Conservation (phyloP, 2,329 filamentous ascomycete species). For the Balansia obtecta region DNA sequence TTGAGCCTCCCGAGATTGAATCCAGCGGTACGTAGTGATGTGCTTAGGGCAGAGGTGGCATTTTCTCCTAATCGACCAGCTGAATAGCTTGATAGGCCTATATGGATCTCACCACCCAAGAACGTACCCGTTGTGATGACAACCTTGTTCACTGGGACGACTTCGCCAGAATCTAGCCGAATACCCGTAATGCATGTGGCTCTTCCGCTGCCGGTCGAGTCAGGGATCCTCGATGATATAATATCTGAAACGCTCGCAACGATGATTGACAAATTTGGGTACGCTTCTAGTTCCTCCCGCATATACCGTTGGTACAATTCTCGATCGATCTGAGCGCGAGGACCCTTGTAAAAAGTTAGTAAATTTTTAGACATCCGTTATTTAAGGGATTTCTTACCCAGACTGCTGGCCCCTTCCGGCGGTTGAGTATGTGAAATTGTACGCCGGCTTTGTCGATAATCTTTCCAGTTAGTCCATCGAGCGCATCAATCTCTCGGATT, state of each 20-base stretch:
- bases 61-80: slow-evolving; percentile 89
- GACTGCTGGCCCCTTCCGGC: slow-evolving; percentile 83
- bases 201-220: slow-evolving; percentile 22
- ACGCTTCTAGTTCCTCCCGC: slow-evolving; percentile 69
- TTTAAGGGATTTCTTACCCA: slow-evolving; percentile 43
- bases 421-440: slow-evolving; percentile 86
- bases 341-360: slow-evolving; percentile 39
- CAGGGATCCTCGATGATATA: slow-evolving; percentile 43
- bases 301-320: slow-evolving; percentile 82
- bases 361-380: not conserved
- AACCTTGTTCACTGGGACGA: slow-evolving; percentile 68
- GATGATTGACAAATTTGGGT: slow-evolving; percentile 68
- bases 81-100: slow-evolving; percentile 72
- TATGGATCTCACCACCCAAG: slow-evolving; percentile 89
- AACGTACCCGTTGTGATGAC: slow-evolving; percentile 97
- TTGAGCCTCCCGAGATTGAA: slow-evolving; percentile 85
- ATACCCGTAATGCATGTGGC: slow-evolving; percentile 74
- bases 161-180: slow-evolving; percentile 72
- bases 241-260: slow-evolving; percentile 89
- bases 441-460: slow-evolving; percentile 89
- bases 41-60: slow-evolving; percentile 84
- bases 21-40: slow-evolving; percentile 75
- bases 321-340: slow-evolving; percentile 89
- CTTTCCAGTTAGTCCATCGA: slow-evolving; percentile 79
- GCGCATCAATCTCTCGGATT: slow-evolving; percentile 84